Evolutionary conservation across 495 filamentous ascomycete genomes (phyloP).

Genomic region (Aspergillus hancockii): DNA sequence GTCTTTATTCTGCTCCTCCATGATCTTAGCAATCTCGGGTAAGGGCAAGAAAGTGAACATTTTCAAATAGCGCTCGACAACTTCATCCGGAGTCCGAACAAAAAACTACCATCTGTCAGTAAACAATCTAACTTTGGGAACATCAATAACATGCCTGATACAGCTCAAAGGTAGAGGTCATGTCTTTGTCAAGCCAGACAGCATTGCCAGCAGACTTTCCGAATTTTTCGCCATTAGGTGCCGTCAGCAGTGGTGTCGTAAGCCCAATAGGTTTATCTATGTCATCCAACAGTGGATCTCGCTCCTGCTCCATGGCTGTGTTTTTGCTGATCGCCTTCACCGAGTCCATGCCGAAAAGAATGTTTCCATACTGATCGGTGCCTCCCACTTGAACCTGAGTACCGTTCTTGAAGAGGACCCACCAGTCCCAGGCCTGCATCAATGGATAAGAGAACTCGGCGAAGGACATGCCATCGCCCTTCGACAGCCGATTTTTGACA

Average conservation of each 20-base stretch:
- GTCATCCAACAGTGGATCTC: slow-evolving; percentile 32
- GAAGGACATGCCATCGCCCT: slow-evolving; percentile 88
- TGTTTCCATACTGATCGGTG: slow-evolving; percentile 96
- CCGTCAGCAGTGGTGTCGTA: slow-evolving; percentile 87
- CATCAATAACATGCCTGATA: slow-evolving; percentile 61
- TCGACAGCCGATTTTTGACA: slow-evolving; percentile 77
- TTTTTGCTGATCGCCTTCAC: slow-evolving; percentile 69
- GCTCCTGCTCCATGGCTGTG: slow-evolving; percentile 30
- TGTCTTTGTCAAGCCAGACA: slow-evolving; percentile 82
- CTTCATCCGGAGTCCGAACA: slow-evolving; percentile 75
- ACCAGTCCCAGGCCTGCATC: slow-evolving; percentile 98
- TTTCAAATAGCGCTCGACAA: slow-evolving; percentile 77
- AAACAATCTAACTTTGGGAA: background rate
- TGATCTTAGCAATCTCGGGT: slow-evolving; percentile 58
- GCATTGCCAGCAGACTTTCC: slow-evolving; percentile 96
- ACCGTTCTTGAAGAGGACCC: slow-evolving; percentile 67
- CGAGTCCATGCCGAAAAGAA: slow-evolving; percentile 84
- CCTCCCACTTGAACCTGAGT: slow-evolving; percentile 88
- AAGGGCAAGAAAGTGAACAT: slow-evolving; percentile 88
- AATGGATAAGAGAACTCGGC: slow-evolving; percentile 92
- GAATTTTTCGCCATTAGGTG: slow-evolving; percentile 83
- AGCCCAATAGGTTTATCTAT: slow-evolving; percentile 70
- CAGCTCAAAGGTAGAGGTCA: slow-evolving; percentile 81
- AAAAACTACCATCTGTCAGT: slow-evolving; percentile 64
- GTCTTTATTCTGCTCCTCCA: slow-evolving; percentile 64